These are phyloP conservation scores for Schwanniomyces yamadae DNA, from an alignment of 805 yeast genomes.

Conservation along the genomic window DNA sequence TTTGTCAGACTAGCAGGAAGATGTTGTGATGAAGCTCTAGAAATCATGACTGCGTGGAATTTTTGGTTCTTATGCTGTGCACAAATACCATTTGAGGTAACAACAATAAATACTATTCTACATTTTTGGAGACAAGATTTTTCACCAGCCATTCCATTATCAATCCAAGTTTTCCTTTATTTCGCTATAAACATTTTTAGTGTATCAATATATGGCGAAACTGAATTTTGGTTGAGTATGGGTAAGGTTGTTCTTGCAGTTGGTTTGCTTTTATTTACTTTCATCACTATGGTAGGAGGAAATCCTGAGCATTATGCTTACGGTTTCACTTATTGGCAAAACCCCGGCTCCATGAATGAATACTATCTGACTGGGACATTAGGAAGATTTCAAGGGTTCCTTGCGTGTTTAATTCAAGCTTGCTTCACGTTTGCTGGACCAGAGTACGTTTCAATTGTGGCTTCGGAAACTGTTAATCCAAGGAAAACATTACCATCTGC, in stretches of 20 bases:
- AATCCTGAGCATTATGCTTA: conserved; percentile 63
- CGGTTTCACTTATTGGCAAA: conserved; percentile 48
- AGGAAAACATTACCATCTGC: conserved; percentile 75
- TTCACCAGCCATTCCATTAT: conserved; percentile 67
- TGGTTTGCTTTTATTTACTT: conserved; percentile 75
- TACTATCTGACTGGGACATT: conserved; percentile 43
- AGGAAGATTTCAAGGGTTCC: conserved; percentile 72
- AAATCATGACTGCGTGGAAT: conserved; percentile 76
- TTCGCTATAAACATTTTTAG: conserved; percentile 67
- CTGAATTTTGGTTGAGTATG: conserved; percentile 70
- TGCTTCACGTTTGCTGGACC: conserved; percentile 84
- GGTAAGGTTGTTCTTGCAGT: conserved; percentile 71
- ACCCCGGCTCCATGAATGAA: conserved; percentile 38
- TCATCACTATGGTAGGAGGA: conserved; percentile 84
- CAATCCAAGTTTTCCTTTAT: conserved; percentile 63
- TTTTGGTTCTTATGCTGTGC: conserved; percentile 75
- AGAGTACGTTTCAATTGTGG: conserved; percentile 80
- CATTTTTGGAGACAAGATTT: conserved; percentile 81
- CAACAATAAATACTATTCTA: conserved; percentile 73
- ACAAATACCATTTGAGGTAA: conserved; percentile 79
- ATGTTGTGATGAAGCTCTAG: conserved; percentile 73
- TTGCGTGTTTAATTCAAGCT: conserved; percentile 68
- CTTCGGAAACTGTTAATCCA: conserved; percentile 77
- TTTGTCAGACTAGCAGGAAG: conserved; percentile 73
- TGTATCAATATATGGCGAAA: conserved; percentile 74